Conservation (phyloP, 768 basidiomycete genomes). For the Tulasnella sp. region DNA sequence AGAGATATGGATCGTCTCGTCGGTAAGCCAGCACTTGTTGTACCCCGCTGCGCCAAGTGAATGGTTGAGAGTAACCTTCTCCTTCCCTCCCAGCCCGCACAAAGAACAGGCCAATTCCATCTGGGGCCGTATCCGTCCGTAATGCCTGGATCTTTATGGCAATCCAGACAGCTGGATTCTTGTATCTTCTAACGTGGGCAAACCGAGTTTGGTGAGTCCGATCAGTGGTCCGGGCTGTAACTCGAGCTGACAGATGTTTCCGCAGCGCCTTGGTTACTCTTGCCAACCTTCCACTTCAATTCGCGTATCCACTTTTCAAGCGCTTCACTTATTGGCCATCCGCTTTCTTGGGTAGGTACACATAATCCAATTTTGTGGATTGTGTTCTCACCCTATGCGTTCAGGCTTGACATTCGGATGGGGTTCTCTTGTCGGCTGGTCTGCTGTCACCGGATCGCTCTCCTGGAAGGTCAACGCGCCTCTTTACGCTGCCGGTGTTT, state of each 20-base stretch:
- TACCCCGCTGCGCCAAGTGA: conserved; percentile 9
- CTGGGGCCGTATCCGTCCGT: conserved; percentile 46
- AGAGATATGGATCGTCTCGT: conserved; percentile 49
- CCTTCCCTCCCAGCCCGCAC: conserved; percentile 43
- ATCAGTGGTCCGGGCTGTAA: background rate
- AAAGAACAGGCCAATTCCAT: conserved; percentile 46
- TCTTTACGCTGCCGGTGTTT: conserved; percentile 17
- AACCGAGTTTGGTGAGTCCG: conserved; percentile 4
- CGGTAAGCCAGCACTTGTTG: conserved; percentile 38
- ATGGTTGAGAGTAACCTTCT: background rate
- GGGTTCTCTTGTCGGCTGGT: conserved; percentile 22
- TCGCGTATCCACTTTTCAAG: conserved; percentile 20
- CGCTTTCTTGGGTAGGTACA: conserved; percentile 17
- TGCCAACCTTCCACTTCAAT: conserved; percentile 19
- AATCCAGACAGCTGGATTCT: conserved; percentile 43
- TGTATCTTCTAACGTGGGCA: conserved; percentile 38
- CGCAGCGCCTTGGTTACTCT: conserved; percentile 8
- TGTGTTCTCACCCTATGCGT: background rate
- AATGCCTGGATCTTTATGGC: conserved; percentile 43
- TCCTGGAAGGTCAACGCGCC: conserved; percentile 15
- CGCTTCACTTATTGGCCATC: conserved; percentile 21
- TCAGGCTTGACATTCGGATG: conserved; percentile 20
- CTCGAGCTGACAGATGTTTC: background rate
- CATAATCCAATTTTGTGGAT: background rate
- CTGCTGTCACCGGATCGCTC: conserved; percentile 11